Evolutionary conservation across 192 early-diverging fungal species (phyloP).

Genomic region (Coemansia sp.): DNA sequence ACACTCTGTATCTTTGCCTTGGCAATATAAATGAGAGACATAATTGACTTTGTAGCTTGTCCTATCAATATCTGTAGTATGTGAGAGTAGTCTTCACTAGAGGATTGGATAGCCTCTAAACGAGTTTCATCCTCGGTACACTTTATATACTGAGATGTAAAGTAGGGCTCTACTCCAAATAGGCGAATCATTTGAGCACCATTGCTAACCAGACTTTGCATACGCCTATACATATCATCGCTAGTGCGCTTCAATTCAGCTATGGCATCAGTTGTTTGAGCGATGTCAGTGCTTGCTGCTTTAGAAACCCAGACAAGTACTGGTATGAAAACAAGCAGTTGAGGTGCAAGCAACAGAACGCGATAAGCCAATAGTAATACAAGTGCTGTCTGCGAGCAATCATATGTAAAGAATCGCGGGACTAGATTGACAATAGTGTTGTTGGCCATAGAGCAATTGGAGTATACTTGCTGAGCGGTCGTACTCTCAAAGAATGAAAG

Average conservation of each 20-base stretch:
- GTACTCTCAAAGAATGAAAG: constrained; percentile 3
- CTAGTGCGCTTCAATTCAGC: neutral
- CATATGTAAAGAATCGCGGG: neutral
- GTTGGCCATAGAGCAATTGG: neutral
- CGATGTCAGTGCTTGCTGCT: neutral
- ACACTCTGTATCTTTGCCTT: neutral
- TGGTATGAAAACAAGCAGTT: neutral
- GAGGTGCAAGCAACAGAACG: neutral
- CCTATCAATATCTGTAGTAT: neutral
- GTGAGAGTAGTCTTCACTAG: neutral
- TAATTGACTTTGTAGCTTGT: neutral
- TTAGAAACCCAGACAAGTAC: neutral
- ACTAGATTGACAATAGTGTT: neutral
- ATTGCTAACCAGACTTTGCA: neutral
- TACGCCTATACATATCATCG: neutral
- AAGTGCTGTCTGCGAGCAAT: neutral
- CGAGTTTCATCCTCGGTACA: constrained; percentile 66
- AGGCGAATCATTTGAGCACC: constrained; percentile 63
- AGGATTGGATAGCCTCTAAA: neutral
- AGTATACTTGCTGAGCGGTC: neutral
- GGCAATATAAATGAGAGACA: neutral
- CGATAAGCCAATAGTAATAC: neutral
- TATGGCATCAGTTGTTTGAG: constrained; percentile 1
- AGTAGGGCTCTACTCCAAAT: constrained; percentile 58
- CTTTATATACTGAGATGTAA: constrained; percentile 55